Percentiles rank a stretch among this genome's conserved stretches.
phyloP scores from a whole-genome alignment of 441 rosid species.

The Geranium incanum region DNA sequence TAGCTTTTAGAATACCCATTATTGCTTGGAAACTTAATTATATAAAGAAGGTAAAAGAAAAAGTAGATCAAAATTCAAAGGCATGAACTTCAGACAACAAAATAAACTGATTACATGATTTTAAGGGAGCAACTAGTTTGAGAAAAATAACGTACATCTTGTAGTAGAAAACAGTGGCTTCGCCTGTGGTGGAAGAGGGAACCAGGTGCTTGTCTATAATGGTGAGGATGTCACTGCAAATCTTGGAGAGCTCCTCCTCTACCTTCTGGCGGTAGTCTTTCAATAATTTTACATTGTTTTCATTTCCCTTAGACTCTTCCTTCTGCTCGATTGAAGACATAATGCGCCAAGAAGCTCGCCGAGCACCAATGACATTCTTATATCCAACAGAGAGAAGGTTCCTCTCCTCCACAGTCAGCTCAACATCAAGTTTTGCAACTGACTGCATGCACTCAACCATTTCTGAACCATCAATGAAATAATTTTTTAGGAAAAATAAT shows the following conservation, averaged over 20 bases:
- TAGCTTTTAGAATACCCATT: neutral
- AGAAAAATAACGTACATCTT: constrained; percentile 52
- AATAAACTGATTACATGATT: constrained; percentile 9
- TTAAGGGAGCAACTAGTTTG: neutral
- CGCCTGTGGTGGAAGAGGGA: constrained; percentile 79
- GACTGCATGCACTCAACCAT: constrained; percentile 96
- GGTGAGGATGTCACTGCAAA: constrained; percentile 72
- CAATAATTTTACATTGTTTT: constrained; percentile 61
- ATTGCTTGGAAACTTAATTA: neutral
- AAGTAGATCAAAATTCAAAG: neutral
- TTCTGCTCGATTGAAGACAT: constrained; percentile 94
- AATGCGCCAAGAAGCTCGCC: constrained; percentile 85
- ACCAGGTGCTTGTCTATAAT: constrained; percentile 82
- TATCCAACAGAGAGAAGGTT: constrained; percentile 83
- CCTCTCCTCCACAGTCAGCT: constrained; percentile 84
- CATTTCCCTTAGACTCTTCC: constrained; percentile 80
- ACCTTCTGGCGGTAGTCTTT: constrained; percentile 81
- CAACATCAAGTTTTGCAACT: constrained; percentile 69
- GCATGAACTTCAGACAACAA: neutral
- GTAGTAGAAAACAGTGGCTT: constrained; percentile 94
- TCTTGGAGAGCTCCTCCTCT: constrained; percentile 82
- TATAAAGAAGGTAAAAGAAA: neutral
- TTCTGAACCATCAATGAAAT: constrained; percentile 37
- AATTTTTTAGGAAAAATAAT: neutral
- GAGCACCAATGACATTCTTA: constrained; percentile 83